These are phyloP conservation scores for Talaromyces rugulosus DNA, from an alignment of 2,329 filamentous ascomycete species.

Conservation along the genomic window DNA sequence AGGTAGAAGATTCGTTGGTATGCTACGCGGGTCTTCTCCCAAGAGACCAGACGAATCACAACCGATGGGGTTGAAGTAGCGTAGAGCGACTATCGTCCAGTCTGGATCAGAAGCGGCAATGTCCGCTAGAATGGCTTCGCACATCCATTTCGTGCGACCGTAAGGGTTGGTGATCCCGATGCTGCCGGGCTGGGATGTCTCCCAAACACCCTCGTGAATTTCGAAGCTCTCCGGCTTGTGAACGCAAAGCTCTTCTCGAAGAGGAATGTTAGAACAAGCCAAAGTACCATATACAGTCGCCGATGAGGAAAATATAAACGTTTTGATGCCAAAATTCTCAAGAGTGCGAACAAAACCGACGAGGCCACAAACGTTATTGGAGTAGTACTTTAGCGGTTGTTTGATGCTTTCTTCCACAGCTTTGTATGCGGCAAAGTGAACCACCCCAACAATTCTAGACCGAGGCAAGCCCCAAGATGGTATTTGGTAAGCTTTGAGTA, in stretches of 20 bases:
- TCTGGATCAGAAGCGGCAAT: slow-evolving; percentile 56
- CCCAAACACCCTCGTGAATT: slow-evolving; percentile 41
- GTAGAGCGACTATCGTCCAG: slow-evolving; percentile 60
- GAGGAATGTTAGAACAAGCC: slow-evolving; percentile 47
- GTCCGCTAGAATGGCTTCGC: slow-evolving; percentile 62
- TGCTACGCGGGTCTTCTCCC: slow-evolving; percentile 60
- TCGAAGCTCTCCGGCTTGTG: slow-evolving; percentile 46
- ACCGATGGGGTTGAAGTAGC: slow-evolving; percentile 66
- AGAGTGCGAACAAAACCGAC: slow-evolving; percentile 57
- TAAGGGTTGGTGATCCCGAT: slow-evolving; percentile 62
- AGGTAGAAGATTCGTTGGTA: slow-evolving; percentile 61
- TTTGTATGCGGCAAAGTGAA: slow-evolving; percentile 67
- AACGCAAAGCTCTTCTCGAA: slow-evolving; percentile 55
- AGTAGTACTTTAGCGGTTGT: slow-evolving; percentile 60
- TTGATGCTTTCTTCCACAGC: slow-evolving; percentile 61
- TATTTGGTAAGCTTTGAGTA: slow-evolving; percentile 42
- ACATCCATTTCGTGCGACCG: slow-evolving; percentile 64
- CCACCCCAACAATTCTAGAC: slow-evolving; percentile 59
- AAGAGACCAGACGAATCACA: slow-evolving; percentile 61
- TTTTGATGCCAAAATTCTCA: slow-evolving; percentile 58
- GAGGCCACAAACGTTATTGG: slow-evolving; percentile 63
- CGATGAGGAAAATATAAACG: slow-evolving; percentile 64
- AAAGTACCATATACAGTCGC: slow-evolving; percentile 62
- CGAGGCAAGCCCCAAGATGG: slow-evolving; percentile 30
- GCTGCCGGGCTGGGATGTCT: slow-evolving; percentile 45